A percentile compares a stretch with the other conserved stretches of the same genome.
These are phyloP conservation scores for Yamadazyma buinensis DNA, from an alignment of 1,139 yeast species.

Conservation along the genomic window DNA sequence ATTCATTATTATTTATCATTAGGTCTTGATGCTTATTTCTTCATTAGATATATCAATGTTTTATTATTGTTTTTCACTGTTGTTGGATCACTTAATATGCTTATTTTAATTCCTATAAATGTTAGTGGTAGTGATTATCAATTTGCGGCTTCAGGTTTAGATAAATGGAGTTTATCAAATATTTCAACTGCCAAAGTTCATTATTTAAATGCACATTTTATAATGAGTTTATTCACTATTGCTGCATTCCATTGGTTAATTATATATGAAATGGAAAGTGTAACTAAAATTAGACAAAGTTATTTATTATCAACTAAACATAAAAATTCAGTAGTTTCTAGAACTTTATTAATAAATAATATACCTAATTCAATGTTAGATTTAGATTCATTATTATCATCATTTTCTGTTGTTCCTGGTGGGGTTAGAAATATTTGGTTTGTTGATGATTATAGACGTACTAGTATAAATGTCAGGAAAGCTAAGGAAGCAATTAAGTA, in stretches of 20 bases:
- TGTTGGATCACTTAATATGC: slow-evolving; percentile 48
- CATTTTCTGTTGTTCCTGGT: slow-evolving; percentile 38
- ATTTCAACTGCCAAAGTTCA: slow-evolving; percentile 45
- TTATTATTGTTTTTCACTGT: slow-evolving; percentile 45
- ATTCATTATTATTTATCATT: slow-evolving; percentile 40
- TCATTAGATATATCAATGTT: slow-evolving; percentile 50
- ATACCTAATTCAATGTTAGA: slow-evolving; percentile 39
- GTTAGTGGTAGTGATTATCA: slow-evolving; percentile 35
- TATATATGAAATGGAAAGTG: slow-evolving; percentile 46
- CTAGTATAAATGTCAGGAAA: slow-evolving; percentile 25
- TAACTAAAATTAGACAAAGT: slow-evolving; percentile 41
- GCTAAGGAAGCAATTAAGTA: slow-evolving; percentile 24
- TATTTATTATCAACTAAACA: slow-evolving; percentile 27
- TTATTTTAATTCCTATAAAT: slow-evolving; percentile 57
- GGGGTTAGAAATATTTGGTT: slow-evolving; percentile 50
- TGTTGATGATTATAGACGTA: slow-evolving; percentile 39
- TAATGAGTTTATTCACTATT: slow-evolving; percentile 49
- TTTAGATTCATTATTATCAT: slow-evolving; percentile 17
- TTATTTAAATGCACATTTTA: slow-evolving; percentile 51
- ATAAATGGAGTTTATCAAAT: slow-evolving; percentile 58
- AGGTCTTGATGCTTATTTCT: slow-evolving; percentile 68
- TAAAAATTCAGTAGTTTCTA: slow-evolving; percentile 24
- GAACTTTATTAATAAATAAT: slow-evolving; percentile 47
- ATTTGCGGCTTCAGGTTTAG: slow-evolving; percentile 46
- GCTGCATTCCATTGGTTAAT: slow-evolving; percentile 52